Percentiles rank a stretch among this genome's conserved stretches.
Evolutionary conservation across 78 protist species (phyloP).

Genomic region (Planoprotostelium fungivorum): DNA sequence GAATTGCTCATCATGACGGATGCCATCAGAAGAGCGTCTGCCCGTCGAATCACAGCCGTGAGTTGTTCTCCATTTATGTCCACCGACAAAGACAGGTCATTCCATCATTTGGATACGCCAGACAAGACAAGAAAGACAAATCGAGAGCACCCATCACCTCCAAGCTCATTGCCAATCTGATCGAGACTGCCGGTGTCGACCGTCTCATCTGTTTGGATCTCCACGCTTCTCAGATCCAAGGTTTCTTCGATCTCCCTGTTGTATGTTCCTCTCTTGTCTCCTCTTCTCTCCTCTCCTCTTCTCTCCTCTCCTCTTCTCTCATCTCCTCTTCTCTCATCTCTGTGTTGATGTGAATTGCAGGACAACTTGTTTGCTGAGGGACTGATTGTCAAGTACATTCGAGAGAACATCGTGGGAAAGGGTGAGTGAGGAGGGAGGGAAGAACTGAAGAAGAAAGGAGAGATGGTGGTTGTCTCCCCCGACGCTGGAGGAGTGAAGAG

Average conservation of each 20-base stretch:
- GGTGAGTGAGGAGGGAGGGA: background rate
- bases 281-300: background rate
- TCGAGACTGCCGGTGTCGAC: constrained; percentile 82
- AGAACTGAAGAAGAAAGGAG: constrained; percentile 14
- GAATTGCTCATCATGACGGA: constrained; percentile 81
- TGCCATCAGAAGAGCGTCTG: constrained; percentile 80
- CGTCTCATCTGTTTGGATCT: constrained; percentile 83
- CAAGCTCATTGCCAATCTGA: constrained; percentile 79
- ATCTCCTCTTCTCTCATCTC: background rate
- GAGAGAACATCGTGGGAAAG: constrained; percentile 34
- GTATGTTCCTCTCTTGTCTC: constrained; percentile 62
- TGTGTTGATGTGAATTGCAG: constrained; percentile 66
- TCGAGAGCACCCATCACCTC: constrained; percentile 86
- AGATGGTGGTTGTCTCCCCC: constrained; percentile 74
- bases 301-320: constrained; percentile 71
- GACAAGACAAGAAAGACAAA: constrained; percentile 62
- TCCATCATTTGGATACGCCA: constrained; percentile 79
- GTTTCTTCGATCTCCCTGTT: constrained; percentile 80
- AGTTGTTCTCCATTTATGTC: too few species aligned
- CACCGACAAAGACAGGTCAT: constrained; percentile 16
- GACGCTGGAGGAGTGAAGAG: constrained; percentile 86
- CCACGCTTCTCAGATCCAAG: constrained; percentile 67
- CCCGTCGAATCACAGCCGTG: constrained; percentile 78
- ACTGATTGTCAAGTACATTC: constrained; percentile 64
- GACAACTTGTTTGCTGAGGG: constrained; percentile 83